Base-by-base conservation (phyloP, 768 basidiomycete species). In the Hebeloma cylindrosporum region DNA sequence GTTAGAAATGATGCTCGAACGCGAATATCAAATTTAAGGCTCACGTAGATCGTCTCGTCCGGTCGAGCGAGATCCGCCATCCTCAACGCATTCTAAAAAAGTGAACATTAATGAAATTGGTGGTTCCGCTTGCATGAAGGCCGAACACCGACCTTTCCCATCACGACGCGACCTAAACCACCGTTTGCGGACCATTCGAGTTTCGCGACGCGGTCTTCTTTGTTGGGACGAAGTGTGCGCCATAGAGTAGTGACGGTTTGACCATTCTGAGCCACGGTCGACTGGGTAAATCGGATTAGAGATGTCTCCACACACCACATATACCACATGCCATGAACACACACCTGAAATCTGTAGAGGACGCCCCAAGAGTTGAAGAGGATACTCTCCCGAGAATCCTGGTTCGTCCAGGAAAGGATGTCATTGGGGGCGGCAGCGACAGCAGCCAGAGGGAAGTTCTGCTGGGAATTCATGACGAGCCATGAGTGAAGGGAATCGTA, bases 161-260 rank as follows among this genome's bases (percentile, higher is more conserved):
- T 87, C 48, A 86, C 74, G 56, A 88, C 83, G 57, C 89, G 87
- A 49, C 89, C 89, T 39, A 92, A 82, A 45, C 85, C 83, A 49
- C 88, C 89, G 53, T 80, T 88, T 36, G 83, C 71, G 44, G 85
- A 78, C 89, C 89, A 93, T 66, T 93, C 90, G 41, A 92, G 79
- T 69, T 83, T 89, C 52, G 89, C 89, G 59, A 91, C 83, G 33
- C 88, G 83, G 63, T 93, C 89, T 69, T 91, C 88, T 62, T 85
- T 88, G 70, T 85, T 88, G 47, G 85, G 75, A 39, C 88, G 85
- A 57, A 88, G 83, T n/a, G 84, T 70, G 47, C 86, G 82, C 80
- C 79, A 88, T 45, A 92, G 71, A 16, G 85, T 89, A 17, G 88
- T 90, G 43, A 85, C 75, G 55, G 77, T 84, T 59, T 80, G 77